A percentile compares a stretch with the other conserved stretches of the same genome.
Conservation (phyloP, 2,329 filamentous ascomycete species). For the Juglanconis oblonga region DNA sequence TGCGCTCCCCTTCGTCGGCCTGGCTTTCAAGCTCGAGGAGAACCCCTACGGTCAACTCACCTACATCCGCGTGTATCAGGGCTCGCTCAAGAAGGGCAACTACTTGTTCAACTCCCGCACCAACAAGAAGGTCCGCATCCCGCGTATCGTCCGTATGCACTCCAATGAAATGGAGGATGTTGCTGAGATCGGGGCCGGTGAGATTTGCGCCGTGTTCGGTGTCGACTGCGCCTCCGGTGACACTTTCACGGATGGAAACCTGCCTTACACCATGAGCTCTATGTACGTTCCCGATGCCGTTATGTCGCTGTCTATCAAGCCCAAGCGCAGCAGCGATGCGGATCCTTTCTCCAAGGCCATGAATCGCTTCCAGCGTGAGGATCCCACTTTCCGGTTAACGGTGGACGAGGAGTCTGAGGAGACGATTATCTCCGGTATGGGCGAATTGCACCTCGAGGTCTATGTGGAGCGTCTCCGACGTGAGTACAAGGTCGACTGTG, state of each 20-base stretch:
- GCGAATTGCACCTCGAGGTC: conserved; percentile 93
- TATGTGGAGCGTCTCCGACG: conserved; percentile 96
- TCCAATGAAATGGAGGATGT: conserved; percentile 99
- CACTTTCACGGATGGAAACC: conserved; percentile 90
- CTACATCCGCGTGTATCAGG: conserved; percentile 98
- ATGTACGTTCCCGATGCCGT: conserved; percentile 99
- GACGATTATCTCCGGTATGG: conserved; percentile 98
- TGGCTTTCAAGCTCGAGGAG: conserved; percentile 98
- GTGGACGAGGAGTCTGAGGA: conserved; percentile 91
- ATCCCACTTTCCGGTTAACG: conserved; percentile 93
- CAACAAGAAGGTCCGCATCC: conserved; percentile 94
- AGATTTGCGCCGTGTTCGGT: conserved; percentile 98
- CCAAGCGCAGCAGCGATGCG: conserved; percentile 87
- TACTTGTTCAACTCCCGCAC: conserved; percentile 92
- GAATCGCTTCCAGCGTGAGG: conserved; percentile 97
- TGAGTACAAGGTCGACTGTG: conserved; percentile 94
- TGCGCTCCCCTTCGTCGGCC: conserved; percentile 85
- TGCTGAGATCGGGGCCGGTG: conserved; percentile 84
- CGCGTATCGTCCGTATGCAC: conserved; percentile 98
- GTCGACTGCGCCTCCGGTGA: conserved; percentile 97
- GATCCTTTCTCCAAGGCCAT: conserved; percentile 98
- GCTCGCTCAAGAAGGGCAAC: conserved; percentile 79
- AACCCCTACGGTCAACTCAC: conserved; percentile 98
- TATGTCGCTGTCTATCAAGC: conserved; percentile 96
- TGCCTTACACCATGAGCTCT: conserved; percentile 93